Evolutionary conservation across 73 alveolate genomes (phyloP), one percentile per base, ranked within the genome.

Genomic region (Paramecium caudatum): DNA sequence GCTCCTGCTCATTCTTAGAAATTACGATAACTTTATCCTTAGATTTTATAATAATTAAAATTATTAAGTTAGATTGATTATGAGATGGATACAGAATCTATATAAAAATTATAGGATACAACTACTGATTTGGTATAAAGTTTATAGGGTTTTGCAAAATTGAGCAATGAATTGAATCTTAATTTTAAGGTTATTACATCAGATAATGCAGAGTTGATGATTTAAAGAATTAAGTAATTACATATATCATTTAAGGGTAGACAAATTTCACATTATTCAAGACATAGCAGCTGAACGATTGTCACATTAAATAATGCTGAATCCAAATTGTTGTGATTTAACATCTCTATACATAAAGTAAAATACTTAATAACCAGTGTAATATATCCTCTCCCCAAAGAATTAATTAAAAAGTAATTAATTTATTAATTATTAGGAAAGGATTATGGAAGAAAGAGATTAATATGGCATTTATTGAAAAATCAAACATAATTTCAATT

Each of bases 1-100:
- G 88, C 88, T 23, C 88, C 88, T 21, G 88, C 88, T 74, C 88
- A 74, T 74, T 74, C 88, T 8, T 2, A 15, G 9, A 27, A 36
- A 21, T 47, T 74, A 34, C 36, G 88, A 74, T 36, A 74, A 39
- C 16, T 74, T 3, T 74, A 74, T 74, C 62, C 65, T 16, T 4
- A 6, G 13, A 74, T 74, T 43, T 6, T 74, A 21, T 15, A 74
- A 13, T 21, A 74, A 74, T 13, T 74, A 5, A 74, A 21, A 25
- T 1, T 19, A n/a, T 21, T 74, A 8, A 21, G 69, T 41, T 16
- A n/a, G 10, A 39, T 74, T 37, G 88, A 74, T 16, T 74, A 74
- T 39, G 88, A 74, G 21, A 74, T 74, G 88, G 88, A 74, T 74
- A 19, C 23, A 27, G 39, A 74, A 37, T 74, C 88, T 13, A 45